phyloP scores from a whole-genome alignment of 768 basidiomycete species.

The Mycena albidolilacea region DNA sequence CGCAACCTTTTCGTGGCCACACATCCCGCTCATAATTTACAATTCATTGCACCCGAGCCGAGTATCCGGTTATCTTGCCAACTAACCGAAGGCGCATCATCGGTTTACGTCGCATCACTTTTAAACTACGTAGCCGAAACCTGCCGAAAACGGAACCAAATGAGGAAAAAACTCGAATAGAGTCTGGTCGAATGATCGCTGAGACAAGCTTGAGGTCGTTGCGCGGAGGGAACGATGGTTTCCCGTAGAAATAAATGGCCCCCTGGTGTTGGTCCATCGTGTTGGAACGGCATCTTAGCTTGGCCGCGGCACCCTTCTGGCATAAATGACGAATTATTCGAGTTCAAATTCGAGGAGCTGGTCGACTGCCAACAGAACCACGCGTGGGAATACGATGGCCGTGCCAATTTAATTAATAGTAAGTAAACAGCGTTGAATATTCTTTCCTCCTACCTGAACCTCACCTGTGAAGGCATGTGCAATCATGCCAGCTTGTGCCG shows the following conservation, averaged over 20 bases:
- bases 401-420: not conserved
- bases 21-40: no score
- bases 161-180: no score
- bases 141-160: conserved; percentile 7
- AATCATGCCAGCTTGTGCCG: no score
- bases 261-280: not conserved
- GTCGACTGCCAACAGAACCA: no score
- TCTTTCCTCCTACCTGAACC: no score
- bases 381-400: not conserved
- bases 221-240: not conserved
- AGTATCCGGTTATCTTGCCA: not conserved
- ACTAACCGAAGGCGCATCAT: not conserved
- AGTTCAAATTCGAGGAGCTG: not conserved
- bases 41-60: not conserved
- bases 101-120: not conserved
- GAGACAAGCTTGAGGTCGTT: not conserved
- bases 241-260: not conserved
- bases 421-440: not conserved
- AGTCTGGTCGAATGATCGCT: not conserved
- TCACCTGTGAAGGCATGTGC: no score
- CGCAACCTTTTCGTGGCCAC: no score
- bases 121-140: not conserved
- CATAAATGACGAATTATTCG: conserved; percentile 5
- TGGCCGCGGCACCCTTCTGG: not conserved
- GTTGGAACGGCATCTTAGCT: not conserved